A percentile compares a stretch with the other conserved stretches of the same genome.
phyloP scores from a whole-genome alignment of 2,329 filamentous ascomycete species.

The Colletotrichum tamarilloi region DNA sequence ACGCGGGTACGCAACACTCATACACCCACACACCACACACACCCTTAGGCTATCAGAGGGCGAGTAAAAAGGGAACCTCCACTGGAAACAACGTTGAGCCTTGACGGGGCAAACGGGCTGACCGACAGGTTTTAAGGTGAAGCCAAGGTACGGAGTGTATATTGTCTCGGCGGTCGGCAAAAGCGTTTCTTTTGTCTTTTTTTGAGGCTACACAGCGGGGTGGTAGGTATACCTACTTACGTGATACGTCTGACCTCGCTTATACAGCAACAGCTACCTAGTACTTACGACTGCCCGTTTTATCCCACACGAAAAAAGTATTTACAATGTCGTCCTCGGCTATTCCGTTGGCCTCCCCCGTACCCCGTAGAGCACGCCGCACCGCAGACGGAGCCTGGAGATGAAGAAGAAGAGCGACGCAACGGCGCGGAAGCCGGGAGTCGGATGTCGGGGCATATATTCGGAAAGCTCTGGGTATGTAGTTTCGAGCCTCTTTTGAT shows the following conservation, averaged over 20 bases:
- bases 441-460: constrained; percentile 15
- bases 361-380: background rate
- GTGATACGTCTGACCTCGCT: background rate
- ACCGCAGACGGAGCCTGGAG: background rate
- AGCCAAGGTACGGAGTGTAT: too few species aligned
- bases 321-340: background rate
- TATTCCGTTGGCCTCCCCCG: background rate
- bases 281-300: background rate
- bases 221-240: background rate
- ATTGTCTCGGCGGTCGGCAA: background rate
- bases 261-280: background rate
- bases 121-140: too few species aligned
- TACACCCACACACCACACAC: background rate
- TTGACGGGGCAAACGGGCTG: background rate
- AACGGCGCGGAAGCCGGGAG: constrained; percentile 21
- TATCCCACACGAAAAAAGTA: background rate
- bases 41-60: background rate
- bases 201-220: too few species aligned
- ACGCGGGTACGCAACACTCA: too few species aligned
- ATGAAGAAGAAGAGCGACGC: background rate
- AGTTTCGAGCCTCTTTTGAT: background rate
- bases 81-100: background rate
- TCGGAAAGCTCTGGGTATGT: background rate
- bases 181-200: too few species aligned
- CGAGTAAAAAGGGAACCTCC: background rate